phyloP scores from a whole-genome alignment of 306 rosid species.

The Cicer cuneatum region DNA sequence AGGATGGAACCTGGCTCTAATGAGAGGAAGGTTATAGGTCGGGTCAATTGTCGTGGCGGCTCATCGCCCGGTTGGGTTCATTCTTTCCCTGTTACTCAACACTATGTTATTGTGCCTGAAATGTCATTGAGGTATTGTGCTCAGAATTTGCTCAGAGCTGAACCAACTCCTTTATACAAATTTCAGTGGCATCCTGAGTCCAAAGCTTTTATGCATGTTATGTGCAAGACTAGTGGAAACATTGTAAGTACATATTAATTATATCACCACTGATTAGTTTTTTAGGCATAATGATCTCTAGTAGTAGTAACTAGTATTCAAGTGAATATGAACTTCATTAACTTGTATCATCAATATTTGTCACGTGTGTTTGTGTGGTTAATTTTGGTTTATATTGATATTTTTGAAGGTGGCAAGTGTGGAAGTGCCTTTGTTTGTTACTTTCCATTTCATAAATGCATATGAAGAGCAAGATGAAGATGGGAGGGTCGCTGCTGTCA shows the following conservation, averaged over 20 bases:
- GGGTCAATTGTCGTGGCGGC: conserved; percentile 71
- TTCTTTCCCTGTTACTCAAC: conserved; percentile 81
- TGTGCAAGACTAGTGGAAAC: conserved; percentile 86
- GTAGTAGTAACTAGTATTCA: background rate
- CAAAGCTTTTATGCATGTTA: conserved; percentile 73
- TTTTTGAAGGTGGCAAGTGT: conserved; percentile 75
- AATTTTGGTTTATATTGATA: conserved; percentile 1
- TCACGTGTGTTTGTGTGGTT: background rate
- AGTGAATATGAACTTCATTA: background rate
- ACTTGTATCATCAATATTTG: too few relatives aligned
- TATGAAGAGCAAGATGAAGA: conserved; percentile 84
- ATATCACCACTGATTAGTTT: too few relatives aligned
- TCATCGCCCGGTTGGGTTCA: conserved; percentile 96
- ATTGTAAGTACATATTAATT: conserved; percentile 54
- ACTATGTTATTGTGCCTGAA: conserved; percentile 80
- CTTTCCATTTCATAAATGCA: conserved; percentile 94
- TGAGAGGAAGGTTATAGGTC: conserved; percentile 75
- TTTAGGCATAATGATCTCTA: background rate
- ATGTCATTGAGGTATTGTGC: conserved; percentile 90
- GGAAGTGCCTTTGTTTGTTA: conserved; percentile 82
- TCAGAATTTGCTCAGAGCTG: conserved; percentile 79
- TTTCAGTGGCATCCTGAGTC: conserved; percentile 86
- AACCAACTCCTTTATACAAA: conserved; percentile 89
- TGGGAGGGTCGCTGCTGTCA: conserved; percentile 71
- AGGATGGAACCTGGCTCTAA: conserved; percentile 79